Percentiles rank a stretch among this genome's conserved stretches.
Conservation (phyloP, 371 early-diverging fungal species). For the Parasitella parasitica region DNA sequence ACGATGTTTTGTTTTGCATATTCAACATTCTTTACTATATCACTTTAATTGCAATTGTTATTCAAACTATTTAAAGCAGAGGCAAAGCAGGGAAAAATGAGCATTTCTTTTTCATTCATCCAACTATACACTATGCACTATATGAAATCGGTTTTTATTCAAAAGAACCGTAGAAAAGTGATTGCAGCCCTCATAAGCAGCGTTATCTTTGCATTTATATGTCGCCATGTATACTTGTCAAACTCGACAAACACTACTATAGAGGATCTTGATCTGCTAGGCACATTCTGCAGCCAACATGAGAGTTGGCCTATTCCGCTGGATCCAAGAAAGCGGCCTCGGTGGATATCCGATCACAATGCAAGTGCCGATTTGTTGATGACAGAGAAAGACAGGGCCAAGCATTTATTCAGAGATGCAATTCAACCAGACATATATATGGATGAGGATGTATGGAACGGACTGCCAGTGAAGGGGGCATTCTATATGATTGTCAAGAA, state of each 20-base stretch:
- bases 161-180: neutral
- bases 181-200: neutral
- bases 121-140: neutral
- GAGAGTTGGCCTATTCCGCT: neutral
- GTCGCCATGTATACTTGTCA: neutral
- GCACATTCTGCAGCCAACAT: neutral
- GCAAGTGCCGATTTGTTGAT: neutral
- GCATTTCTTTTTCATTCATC: neutral
- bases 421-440: neutral
- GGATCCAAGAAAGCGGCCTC: neutral
- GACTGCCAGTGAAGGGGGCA: constrained; percentile 36
- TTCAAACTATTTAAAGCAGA: neutral
- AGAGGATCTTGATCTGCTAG: neutral
- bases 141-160: neutral
- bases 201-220: neutral
- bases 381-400: neutral
- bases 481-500: constrained; percentile 43
- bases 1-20: neutral
- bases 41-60: neutral
- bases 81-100: neutral
- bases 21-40: neutral
- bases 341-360: neutral
- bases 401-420: neutral
- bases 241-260: neutral
- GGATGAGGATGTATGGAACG: constrained; percentile 18